Base-by-base conservation (phyloP, 1,284 basidiomycete species). In the Ustilago xerochloae region DNA sequence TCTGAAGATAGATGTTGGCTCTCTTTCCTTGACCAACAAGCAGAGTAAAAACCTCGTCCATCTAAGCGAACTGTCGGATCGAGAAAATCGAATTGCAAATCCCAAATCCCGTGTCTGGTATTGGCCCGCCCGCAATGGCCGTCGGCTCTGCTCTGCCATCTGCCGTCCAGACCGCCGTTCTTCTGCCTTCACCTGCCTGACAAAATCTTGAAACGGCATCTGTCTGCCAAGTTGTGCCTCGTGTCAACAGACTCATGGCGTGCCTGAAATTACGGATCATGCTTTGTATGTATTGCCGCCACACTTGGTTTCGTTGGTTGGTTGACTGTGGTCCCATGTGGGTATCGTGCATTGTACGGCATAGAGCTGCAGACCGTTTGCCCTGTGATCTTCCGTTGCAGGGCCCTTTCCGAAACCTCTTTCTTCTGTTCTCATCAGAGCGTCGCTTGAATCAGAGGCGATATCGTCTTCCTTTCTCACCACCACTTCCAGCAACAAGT, bases 271-370 rank as follows among this genome's bases (percentile, higher is more conserved):
- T 3, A 16, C n/a, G n/a, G n/a, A n/a, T n/a, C n/a, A n/a, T n/a
- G n/a, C n/a, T n/a, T n/a, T n/a, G n/a, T 45, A 26, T 45, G 43
- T 28, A 45, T 45, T 45, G 43, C 43, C 43, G 28, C 43, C n/a
- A 39, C 15, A 10, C n/a, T 20, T 18, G 38, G 6, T 18, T 6
- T 4, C 9, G 38, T 6, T 20, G 38, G 8, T 16, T 18, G 20
- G 38, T 39, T 39, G n/a, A n/a, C n/a, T n/a, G n/a, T 39, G 12
- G 38, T 16, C 15, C 10, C 4, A 39, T 39, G 38, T n/a, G n/a
- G n/a, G n/a, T n/a, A n/a, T n/a, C n/a, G n/a, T n/a, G n/a, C n/a
- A n/a, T n/a, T n/a, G n/a, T n/a, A n/a, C 38, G 20, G 38, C n/a
- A 7, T 10, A 20, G 24, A 45, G 10, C 22, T 8, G 22, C 24